phyloP scores from a whole-genome alignment of 2,329 filamentous ascomycete species.

The Orbilia javanica region DNA sequence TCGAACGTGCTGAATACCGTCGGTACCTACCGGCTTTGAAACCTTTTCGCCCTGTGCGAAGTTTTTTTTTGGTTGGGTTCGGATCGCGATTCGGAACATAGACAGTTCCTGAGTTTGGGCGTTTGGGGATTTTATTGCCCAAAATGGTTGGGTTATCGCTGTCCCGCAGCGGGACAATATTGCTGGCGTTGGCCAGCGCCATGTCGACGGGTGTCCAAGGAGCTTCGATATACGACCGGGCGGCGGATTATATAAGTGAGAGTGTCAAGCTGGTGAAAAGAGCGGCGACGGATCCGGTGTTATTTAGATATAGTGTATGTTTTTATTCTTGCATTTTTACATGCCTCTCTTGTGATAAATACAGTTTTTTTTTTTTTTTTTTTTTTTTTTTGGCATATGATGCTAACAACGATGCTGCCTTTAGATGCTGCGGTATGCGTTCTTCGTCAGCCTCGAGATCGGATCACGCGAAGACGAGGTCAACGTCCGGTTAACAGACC shows the following conservation, averaged over 20 bases:
- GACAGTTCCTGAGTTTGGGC: neutral
- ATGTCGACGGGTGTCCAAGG: slow-evolving; percentile 22
- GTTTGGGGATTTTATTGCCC: neutral
- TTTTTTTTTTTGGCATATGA: neutral
- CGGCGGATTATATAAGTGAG: slow-evolving; percentile 28
- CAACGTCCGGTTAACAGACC: slow-evolving; percentile 43
- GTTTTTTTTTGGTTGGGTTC: neutral
- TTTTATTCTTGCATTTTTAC: slow-evolving; percentile 2
- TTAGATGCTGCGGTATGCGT: slow-evolving; percentile 42
- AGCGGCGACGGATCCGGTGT: slow-evolving; percentile 39
- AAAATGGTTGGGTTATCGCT: slow-evolving; percentile 36
- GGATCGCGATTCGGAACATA: neutral
- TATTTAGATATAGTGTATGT: slow-evolving; percentile 49
- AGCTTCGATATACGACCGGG: slow-evolving; percentile 32
- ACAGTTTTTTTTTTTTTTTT: too few relatives aligned
- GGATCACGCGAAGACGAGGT: slow-evolving; percentile 40
- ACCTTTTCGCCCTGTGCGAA: neutral
- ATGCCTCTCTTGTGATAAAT: too few relatives aligned
- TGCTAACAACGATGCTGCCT: slow-evolving; percentile 1
- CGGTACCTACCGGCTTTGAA: neutral
- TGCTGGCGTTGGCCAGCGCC: slow-evolving; percentile 27
- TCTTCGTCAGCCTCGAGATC: slow-evolving; percentile 38
- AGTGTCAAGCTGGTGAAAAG: slow-evolving; percentile 39
- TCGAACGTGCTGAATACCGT: slow-evolving; percentile 31
- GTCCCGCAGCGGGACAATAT: neutral